Evolutionary conservation across 1,284 basidiomycete species (phyloP).

Genomic region (Pseudomicrostroma phylloplanum): DNA sequence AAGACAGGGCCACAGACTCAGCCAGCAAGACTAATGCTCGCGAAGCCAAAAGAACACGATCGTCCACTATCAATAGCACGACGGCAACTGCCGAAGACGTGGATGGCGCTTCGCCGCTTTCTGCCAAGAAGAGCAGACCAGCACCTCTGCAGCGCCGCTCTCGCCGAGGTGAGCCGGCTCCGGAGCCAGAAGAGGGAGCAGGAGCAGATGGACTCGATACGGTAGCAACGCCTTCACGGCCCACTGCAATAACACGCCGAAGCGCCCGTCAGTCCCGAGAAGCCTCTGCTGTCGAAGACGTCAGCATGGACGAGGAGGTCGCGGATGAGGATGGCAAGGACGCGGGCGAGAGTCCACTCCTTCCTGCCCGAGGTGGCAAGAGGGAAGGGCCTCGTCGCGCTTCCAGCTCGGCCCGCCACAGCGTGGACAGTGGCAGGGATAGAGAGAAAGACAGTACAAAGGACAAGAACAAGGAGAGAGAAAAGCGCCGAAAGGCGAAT

Average conservation of each 20-base stretch:
- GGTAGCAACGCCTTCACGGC: neutral
- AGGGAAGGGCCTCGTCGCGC: neutral
- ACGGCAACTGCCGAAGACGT: neutral
- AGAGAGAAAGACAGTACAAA: neutral
- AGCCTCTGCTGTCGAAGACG: neutral
- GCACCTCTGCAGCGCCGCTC: neutral
- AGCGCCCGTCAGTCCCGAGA: constrained; percentile 1
- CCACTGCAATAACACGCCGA: constrained; percentile 2
- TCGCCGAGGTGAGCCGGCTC: neutral
- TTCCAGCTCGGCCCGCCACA: neutral
- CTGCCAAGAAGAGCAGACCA: neutral
- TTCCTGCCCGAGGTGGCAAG: no score
- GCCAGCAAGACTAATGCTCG: neutral
- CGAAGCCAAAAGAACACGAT: neutral
- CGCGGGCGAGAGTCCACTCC: neutral
- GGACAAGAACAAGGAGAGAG: constrained; percentile 12
- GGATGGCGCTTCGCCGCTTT: neutral
- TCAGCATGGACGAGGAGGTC: constrained; percentile 7
- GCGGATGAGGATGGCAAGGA: constrained; percentile 4
- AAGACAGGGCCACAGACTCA: constrained; percentile 1
- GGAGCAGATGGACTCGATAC: neutral
- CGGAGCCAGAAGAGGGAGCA: constrained; percentile 5
- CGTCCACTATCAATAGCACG: constrained; percentile 4
- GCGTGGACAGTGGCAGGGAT: neutral
- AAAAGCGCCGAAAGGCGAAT: constrained; percentile 28